Conservation (phyloP, 148 eudicot species). For the Salicornia ramosissima region DNA sequence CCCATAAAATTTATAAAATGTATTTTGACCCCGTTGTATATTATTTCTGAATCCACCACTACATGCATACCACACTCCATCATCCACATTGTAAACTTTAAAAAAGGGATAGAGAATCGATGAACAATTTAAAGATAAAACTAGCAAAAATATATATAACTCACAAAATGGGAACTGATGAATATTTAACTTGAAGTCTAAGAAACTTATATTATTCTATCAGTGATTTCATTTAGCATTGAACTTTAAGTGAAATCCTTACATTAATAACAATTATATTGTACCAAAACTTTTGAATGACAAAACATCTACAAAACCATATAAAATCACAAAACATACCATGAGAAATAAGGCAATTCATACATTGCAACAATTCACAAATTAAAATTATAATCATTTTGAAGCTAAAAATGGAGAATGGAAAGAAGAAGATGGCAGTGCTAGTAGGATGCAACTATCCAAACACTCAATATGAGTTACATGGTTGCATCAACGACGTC, state of each 20-base stretch:
- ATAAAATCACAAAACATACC: not conserved
- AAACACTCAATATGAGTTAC: conserved; percentile 27
- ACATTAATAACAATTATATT: not conserved
- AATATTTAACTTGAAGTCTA: not conserved
- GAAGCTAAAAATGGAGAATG: conserved; percentile 26
- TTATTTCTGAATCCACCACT: too few relatives aligned
- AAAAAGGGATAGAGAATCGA: conserved; percentile 10
- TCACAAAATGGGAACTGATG: not conserved
- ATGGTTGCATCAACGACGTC: conserved; percentile 42
- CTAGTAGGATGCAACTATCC: conserved; percentile 42
- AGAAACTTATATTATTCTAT: not conserved
- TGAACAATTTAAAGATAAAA: not conserved
- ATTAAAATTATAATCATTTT: too few relatives aligned
- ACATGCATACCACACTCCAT: too few relatives aligned
- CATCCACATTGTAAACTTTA: not conserved
- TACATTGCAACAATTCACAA: too few relatives aligned
- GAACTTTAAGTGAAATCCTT: conserved; percentile 13
- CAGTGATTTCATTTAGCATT: not conserved
- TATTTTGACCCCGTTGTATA: too few relatives aligned
- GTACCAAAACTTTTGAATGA: not conserved
- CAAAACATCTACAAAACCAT: too few relatives aligned
- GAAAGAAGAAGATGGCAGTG: conserved; percentile 30
- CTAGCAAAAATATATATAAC: not conserved
- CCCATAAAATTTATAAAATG: too few relatives aligned
- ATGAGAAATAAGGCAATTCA: not conserved